Evolutionary conservation across 2,329 filamentous ascomycete species (phyloP), one percentile per base, ranked within the genome.

Genomic region (Lasiodiplodia gonubiensis): DNA sequence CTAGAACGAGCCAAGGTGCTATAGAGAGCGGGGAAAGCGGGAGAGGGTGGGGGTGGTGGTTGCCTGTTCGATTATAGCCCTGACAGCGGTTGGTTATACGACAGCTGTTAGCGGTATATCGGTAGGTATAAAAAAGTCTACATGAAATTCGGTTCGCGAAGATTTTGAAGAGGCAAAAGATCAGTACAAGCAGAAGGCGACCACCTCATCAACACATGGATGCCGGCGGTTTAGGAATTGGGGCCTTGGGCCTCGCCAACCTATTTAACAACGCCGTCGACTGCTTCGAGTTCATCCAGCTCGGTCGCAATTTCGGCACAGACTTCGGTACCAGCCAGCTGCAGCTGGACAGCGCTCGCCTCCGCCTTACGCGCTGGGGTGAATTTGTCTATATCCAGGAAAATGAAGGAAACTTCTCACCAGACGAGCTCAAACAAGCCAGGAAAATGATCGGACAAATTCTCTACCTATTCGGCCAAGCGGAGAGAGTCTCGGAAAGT

Each of bases 201-300:
- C 1, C 30, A 37, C 1, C 16, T 8, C 55, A 60, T 14, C 42
- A 33, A 33, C 7, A 33, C 30, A 33, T 64, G 61, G 61, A 64
- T 2, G 2, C 35, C 35, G 49, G 14, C 48, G 16, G 30, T 6
- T 16, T 49, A 23, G 61, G 12, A 2, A 30, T 64, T 23, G 48
- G 48, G 8, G 52, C 21, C 16, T 30, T 37, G 6, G 30, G 52
- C 23, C 30, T 37, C 18, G 52, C 52, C 12, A 30, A 7, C 33
- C 30, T 64, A 8, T 64, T 64, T 33, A 64, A 54, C 33, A 39
- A 52, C 35, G 61, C 61, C n/a, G 35, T 64, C 33, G 33, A 64
- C 16, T 52, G 27, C 35, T 42, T 64, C 16, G 14, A 42, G 4
- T 39, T n/a, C 11, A 23, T 64, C 35, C 61, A 64, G 33, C 30